These are phyloP conservation scores for Magnaporthales sp. DNA, from an alignment of 2,329 filamentous ascomycete genomes.

Conservation along the genomic window DNA sequence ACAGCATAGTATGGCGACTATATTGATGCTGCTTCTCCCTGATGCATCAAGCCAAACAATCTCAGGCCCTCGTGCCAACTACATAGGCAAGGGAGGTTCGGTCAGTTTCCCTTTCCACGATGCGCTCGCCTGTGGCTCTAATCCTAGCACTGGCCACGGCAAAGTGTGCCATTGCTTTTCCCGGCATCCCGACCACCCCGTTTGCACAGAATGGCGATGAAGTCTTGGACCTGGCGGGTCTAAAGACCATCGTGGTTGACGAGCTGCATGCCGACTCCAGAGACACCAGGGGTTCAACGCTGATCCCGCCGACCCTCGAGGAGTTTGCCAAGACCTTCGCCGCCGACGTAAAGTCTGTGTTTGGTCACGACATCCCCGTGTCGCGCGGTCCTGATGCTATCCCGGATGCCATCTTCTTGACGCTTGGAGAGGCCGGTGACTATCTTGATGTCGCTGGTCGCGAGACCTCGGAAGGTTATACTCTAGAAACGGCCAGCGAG, in stretches of 20 bases:
- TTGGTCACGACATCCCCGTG: conserved; percentile 21
- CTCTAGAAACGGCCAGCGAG: conserved; percentile 27
- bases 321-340: conserved; percentile 39
- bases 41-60: not conserved
- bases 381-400: conserved; percentile 11
- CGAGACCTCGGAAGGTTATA: conserved; percentile 39
- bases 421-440: conserved; percentile 27
- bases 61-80: not conserved
- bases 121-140: conserved; percentile 1
- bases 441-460: conserved; percentile 36
- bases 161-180: not conserved
- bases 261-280: conserved; percentile 25
- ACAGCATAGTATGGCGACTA: not conserved
- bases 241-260: conserved; percentile 34
- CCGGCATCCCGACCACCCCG: conserved; percentile 8
- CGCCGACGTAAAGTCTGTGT: conserved; percentile 1
- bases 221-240: conserved; percentile 19
- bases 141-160: not conserved
- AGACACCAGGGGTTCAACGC: conserved; percentile 36
- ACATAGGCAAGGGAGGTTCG: not conserved
- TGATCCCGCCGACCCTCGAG: conserved; percentile 40
- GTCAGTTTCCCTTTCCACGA: not conserved
- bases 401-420: conserved; percentile 32
- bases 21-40: not conserved
- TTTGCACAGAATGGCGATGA: not conserved